Evolutionary conservation across 495 filamentous ascomycete species (phyloP), one percentile per base, ranked within the genome.

Genomic region (Cenococcum geophilum): DNA sequence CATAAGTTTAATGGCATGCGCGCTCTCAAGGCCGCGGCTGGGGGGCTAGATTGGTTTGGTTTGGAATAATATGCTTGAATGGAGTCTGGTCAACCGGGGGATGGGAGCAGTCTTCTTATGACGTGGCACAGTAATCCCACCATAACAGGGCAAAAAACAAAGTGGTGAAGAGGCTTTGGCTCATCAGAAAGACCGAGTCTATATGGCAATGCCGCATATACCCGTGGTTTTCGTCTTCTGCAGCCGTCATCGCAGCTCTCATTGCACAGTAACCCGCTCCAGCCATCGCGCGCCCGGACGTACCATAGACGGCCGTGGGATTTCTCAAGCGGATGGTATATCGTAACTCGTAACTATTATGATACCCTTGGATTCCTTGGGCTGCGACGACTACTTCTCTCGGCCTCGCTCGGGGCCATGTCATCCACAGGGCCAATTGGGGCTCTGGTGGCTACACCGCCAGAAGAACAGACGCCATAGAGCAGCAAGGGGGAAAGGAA

Each of bases 301-400:
- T 2, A 4, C 2, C 40, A 18, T 14, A 45, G 40, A 18, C n/a
- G 20, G 62, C 58, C 63, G 63, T 53, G 63, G 63, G 63, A 65
- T 61, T 40, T 16, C n/a, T 49, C 43, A 65, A 61, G 63, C 52
- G 56, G 58, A 61, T 58, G 58, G 53, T 42, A 60, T 65, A 65
- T 60, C 62, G 62, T 65, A 65, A 65, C 25, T 34, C 27, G 27
- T 32, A 32, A 43, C 49, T 9, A 20, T 49, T 32, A 6, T 32
- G 27, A 34, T 27, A 25, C 59, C 16, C 49, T 58, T 18, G 47
- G 36, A 23, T 37, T 16, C 49, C 49, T 52, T 52, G 21, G 49
- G 21, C 49, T 52, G 21, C 49, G 22, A 52, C 22, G 20, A 25
- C 49, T 18, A 52, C 25, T 23, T 14, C 49, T 52, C 49, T 51